Evolutionary conservation across 176 grass and related monocot species (phyloP), one percentile per base, ranked within the genome.

Genomic region (Triticum dicoccoides): DNA sequence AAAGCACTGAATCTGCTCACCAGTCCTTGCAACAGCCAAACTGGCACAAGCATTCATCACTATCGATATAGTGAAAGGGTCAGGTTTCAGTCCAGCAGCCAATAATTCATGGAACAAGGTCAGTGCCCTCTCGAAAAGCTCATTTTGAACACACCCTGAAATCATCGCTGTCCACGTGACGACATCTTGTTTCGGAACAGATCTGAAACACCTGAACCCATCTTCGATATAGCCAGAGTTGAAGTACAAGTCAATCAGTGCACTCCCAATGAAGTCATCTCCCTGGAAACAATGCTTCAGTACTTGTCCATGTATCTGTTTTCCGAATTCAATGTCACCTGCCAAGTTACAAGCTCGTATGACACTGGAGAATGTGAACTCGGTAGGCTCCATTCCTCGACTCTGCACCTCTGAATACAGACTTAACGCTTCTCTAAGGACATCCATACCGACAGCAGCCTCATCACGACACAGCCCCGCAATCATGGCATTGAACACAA

Each of bases 401-500:
- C 85, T 89, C 58, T 82, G 89, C 88, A 92, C 65, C 68, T 89
- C 89, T 17, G 91, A 88, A 67, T 92, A 97, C 32, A 97, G 41
- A 8, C 6, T 23, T 20, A 90, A 27, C 9, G 88, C 89, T 41
- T 92, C 71, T 25, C 37, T 56, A 21, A 35, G 17, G 52, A 82
- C 79, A 27, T 89, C 84, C 49, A 49, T 81, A 66, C 79, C 44
- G 27, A 47, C 70, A 11, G 65, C 77, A 47, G 64, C 75, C 73
- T 92, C 89, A 25, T 63, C 78, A 20, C 83, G 83, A 38, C 56
- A 92, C 62, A 94, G 90, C 6, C 94, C 89, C 8, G 88, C 79
- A 12, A 97, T 92, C 88, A 94, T 94, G 47, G 92, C 86, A 37
- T 97, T 97, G 83, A 90, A 94, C 72, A 90, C 87, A 27, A 97